These are phyloP conservation scores for Geotrichum australiense DNA, from an alignment of 1,139 yeast species.

Conservation along the genomic window DNA sequence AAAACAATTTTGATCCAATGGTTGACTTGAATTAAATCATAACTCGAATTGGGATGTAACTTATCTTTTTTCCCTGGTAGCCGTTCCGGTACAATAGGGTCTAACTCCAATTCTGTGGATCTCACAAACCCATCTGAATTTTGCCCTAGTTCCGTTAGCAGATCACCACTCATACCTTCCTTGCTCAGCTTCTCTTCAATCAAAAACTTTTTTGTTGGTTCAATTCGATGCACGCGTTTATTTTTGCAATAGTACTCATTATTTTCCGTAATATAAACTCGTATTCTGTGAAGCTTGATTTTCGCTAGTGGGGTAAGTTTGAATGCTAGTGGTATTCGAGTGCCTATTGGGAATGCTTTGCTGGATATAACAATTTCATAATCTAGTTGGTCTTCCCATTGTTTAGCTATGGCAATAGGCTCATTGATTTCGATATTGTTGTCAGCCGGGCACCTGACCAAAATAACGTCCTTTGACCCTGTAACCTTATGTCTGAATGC, in stretches of 20 bases:
- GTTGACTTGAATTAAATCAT: conserved; percentile 68
- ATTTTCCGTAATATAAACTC: conserved; percentile 81
- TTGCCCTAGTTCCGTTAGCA: conserved; percentile 37
- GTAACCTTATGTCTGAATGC: conserved; percentile 72
- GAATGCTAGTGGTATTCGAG: conserved; percentile 77
- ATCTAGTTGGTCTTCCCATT: conserved; percentile 88
- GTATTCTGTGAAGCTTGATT: conserved; percentile 75
- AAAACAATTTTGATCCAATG: conserved; percentile 92
- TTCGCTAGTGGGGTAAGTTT: conserved; percentile 81
- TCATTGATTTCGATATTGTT: conserved; percentile 81
- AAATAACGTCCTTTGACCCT: conserved; percentile 56
- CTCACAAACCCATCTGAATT: conserved; percentile 35
- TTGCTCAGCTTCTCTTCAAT: conserved; percentile 73
- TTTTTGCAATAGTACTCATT: conserved; percentile 81
- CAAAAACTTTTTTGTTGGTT: conserved; percentile 75
- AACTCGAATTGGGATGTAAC: conserved; percentile 80
- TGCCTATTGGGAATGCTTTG: conserved; percentile 76
- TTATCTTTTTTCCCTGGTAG: conserved; percentile 41
- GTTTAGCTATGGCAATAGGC: conserved; percentile 82
- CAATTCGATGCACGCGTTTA: conserved; percentile 83
- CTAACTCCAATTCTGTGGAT: conserved; percentile 70
- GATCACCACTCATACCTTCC: conserved; percentile 37
- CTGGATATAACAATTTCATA: conserved; percentile 88
- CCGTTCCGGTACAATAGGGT: conserved; percentile 66
- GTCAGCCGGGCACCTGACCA: conserved; percentile 73